Percentiles rank a stretch among this genome's conserved stretches.
Conservation (phyloP, 495 filamentous ascomycete genomes). For the Rostrohypoxylon terebratum region DNA sequence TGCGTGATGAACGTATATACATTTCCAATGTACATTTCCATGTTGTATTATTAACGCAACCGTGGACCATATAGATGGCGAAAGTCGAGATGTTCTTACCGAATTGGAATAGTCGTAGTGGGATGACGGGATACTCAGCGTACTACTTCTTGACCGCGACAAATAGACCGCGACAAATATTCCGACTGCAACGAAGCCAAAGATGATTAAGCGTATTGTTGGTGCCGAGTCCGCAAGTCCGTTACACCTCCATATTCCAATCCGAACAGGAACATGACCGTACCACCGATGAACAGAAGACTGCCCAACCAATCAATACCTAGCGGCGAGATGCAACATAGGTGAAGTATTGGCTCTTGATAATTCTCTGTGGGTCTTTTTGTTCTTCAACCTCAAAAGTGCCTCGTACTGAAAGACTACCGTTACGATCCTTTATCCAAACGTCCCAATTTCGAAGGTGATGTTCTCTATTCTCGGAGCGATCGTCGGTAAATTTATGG, state of each 20-base stretch:
- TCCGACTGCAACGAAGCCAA: slow-evolving; percentile 69
- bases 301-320: slow-evolving; percentile 81
- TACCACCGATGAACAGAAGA: slow-evolving; percentile 74
- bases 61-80: slow-evolving; percentile 70
- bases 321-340: slow-evolving; percentile 62
- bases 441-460: slow-evolving; percentile 61
- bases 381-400: slow-evolving; percentile 41
- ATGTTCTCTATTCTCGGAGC: not conserved
- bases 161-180: slow-evolving; percentile 73
- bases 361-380: not conserved
- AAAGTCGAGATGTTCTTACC: slow-evolving; percentile 69
- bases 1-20: not conserved
- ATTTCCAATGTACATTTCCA: too few relatives aligned
- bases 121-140: slow-evolving; percentile 80
- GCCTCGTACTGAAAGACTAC: slow-evolving; percentile 72
- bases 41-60: too few relatives aligned
- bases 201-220: slow-evolving; percentile 80
- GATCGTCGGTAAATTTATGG: not conserved
- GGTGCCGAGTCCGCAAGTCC: slow-evolving; percentile 77
- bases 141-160: slow-evolving; percentile 75
- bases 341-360: too few relatives aligned
- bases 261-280: slow-evolving; percentile 81
- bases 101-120: slow-evolving; percentile 73
- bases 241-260: slow-evolving; percentile 79
- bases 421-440: slow-evolving; percentile 73